Conservation (phyloP, 345 rosid species). For the Eutrema japonicum region DNA sequence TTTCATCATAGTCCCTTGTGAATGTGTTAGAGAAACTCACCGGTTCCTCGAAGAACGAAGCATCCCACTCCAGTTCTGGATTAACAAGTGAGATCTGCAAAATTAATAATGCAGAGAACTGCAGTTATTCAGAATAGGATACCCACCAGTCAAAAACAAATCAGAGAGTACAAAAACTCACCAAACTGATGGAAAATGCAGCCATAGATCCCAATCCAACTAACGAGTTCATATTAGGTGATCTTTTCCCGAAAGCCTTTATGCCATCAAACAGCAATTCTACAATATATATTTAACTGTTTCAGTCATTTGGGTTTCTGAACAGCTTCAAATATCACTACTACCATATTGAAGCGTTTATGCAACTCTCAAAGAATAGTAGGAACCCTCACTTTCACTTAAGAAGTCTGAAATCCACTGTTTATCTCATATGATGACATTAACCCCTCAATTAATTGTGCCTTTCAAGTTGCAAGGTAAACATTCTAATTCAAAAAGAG, state of each 20-base stretch:
- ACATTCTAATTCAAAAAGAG: background rate
- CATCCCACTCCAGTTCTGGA: conserved; percentile 92
- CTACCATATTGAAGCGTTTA: conserved; percentile 6
- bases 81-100: conserved; percentile 78
- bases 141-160: conserved; percentile 22
- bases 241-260: conserved; percentile 75
- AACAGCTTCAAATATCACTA: conserved; percentile 25
- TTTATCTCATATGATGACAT: conserved; percentile 11
- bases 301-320: conserved; percentile 24
- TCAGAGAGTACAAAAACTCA: conserved; percentile 43
- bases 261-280: conserved; percentile 85
- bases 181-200: conserved; percentile 84
- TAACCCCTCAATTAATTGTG: background rate
- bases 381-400: conserved; percentile 11
- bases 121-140: conserved; percentile 11
- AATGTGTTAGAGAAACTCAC: conserved; percentile 57
- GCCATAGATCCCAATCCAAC: conserved; percentile 89
- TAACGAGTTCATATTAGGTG: conserved; percentile 96
- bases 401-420: background rate
- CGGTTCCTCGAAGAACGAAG: conserved; percentile 96
- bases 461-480: conserved; percentile 11
- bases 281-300: conserved; percentile 43
- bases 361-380: conserved; percentile 15
- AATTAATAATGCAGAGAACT: conserved; percentile 26
- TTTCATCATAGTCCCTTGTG: conserved; percentile 5